A percentile compares a stretch with the other conserved stretches of the same genome.
Conservation (phyloP, 1,284 basidiomycete genomes). For the Coriolopsis trogii region DNA sequence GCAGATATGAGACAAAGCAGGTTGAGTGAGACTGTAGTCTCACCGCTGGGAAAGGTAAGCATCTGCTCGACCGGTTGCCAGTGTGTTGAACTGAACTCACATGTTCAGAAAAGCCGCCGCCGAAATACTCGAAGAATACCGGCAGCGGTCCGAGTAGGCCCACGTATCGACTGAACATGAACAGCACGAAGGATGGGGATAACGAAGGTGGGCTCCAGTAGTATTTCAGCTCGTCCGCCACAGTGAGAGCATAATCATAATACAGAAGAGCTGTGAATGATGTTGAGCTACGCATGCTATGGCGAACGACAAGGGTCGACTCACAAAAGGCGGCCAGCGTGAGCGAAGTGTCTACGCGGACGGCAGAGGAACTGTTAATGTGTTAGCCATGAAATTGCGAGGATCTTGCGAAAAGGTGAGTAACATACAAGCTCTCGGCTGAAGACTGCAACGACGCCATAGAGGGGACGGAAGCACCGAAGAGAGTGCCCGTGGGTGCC, state of each 20-base stretch:
- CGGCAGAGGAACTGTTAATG: constrained; percentile 5
- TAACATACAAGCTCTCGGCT: constrained; percentile 2
- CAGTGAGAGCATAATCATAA: constrained; percentile 19
- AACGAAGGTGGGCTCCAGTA: constrained; percentile 16
- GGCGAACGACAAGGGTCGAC: background rate
- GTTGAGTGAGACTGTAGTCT: too few relatives aligned
- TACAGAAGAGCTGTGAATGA: constrained; percentile 12
- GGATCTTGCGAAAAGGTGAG: background rate
- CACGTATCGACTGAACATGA: constrained; percentile 20
- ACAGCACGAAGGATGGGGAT: constrained; percentile 14
- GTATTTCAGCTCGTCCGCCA: constrained; percentile 16
- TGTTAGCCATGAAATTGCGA: background rate
- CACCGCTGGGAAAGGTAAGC: background rate
- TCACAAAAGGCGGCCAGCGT: constrained; percentile 18
- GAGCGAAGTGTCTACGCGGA: constrained; percentile 16
- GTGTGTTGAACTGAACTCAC: too few relatives aligned
- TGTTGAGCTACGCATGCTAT: background rate
- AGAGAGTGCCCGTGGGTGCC: too few relatives aligned
- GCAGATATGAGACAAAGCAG: background rate
- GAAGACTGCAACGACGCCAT: too few relatives aligned
- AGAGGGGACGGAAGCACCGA: too few relatives aligned
- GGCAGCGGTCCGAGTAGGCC: constrained; percentile 22
- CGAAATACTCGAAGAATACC: constrained; percentile 22
- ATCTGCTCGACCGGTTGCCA: background rate
- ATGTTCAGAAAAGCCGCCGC: background rate